These are phyloP conservation scores for Solanum gracilifrons DNA, from an alignment of 257 asterid species.

Conservation along the genomic window DNA sequence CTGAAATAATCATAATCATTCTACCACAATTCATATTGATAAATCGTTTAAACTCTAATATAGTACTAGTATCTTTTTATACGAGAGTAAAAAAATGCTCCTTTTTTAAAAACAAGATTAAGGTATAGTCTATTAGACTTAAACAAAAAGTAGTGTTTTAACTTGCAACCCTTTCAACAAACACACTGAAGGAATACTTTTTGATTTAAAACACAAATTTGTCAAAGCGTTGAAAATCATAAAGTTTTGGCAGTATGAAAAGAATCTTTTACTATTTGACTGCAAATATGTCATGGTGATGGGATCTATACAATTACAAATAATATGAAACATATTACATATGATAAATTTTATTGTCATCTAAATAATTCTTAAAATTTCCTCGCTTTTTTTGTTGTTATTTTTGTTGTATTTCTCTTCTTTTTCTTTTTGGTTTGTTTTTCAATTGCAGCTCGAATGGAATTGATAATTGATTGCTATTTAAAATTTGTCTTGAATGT, in stretches of 20 bases:
- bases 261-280: not conserved
- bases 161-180: not conserved
- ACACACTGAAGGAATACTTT: not conserved
- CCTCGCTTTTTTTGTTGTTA: not conserved
- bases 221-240: not conserved
- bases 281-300: not conserved
- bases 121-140: not conserved
- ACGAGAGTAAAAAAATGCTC: not conserved
- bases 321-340: not conserved
- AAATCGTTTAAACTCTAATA: not conserved
- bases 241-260: not conserved
- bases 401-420: not conserved
- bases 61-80: not conserved
- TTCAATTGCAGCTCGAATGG: not conserved
- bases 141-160: not conserved
- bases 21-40: fast-evolving
- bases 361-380: not conserved
- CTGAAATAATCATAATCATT: not conserved
- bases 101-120: not conserved
- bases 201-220: not conserved
- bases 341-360: not conserved
- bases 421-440: not conserved
- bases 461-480: not conserved
- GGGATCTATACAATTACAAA: not conserved
- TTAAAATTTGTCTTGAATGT: too few species aligned